Evolutionary conservation across 2,329 filamentous ascomycete species (phyloP), one percentile per base, ranked within the genome.

Genomic region (Zymoseptoria passerinii): DNA sequence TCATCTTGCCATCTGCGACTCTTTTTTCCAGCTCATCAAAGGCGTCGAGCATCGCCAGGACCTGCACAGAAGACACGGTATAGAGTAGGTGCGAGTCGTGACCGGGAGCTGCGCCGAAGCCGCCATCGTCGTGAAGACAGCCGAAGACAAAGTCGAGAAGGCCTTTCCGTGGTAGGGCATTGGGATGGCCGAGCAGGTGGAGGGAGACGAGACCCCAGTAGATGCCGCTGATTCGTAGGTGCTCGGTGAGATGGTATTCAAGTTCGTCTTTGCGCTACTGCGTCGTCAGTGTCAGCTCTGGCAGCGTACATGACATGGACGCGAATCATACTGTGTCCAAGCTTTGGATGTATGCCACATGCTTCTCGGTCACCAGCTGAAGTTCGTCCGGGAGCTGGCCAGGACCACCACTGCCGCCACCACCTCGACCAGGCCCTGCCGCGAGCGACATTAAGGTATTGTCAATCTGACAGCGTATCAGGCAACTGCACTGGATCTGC

Each of bases 231-330:
- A 99, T 82, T 61, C 94, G 90, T 65, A 99, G 81, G 73, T 99
- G 94, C 75, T 99, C 92, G 13, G 94, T 99, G 71, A 97, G 81
- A 88, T 92, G 96, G 78, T 97, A 99, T 74, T 96, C 91, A 67
- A 96, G 86, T 75, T 96, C 90, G 79, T 97, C 91, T 77, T 89
- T 91, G 71, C 88, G 87, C 84, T 88, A 76, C 64, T 66, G 56
- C 56, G 52, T 58, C 67, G 69, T 62, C 67, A 69, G 64, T 62
- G 70, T 79, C 70, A 77, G 75, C 69, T 70, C 65, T 61, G 57
- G 48, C 58, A 56, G 44, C 56, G 54, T 53, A 53, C 52, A 48
- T 52, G 50, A 29, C 53, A 53, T 44, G 53, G 35, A 16, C n/a
- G 28, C 35, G 29, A 55, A 28, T 80, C 83, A 75, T 80, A 88